Conservation (phyloP, 768 basidiomycete genomes). For the Lentinula lateritia region DNA sequence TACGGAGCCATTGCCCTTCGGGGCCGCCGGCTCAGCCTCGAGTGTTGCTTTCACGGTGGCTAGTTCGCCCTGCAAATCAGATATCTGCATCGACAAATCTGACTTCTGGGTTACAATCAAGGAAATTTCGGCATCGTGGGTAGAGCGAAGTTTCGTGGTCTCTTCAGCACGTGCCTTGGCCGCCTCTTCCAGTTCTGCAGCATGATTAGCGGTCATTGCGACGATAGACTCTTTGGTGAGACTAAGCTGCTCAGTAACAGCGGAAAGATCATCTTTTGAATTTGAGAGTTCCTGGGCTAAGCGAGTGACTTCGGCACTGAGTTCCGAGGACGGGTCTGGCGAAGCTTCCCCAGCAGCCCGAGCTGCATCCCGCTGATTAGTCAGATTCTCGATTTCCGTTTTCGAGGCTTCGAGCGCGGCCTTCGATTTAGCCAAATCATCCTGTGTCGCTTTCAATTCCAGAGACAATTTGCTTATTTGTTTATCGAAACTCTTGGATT, state of each 20-base stretch:
- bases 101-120: conserved; percentile 55
- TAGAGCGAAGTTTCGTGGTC: conserved; percentile 51
- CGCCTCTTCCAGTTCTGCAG: conserved; percentile 69
- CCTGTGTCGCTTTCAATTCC: conserved; percentile 80
- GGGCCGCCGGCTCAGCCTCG: conserved; percentile 40
- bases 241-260: conserved; percentile 58
- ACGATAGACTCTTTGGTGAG: conserved; percentile 67
- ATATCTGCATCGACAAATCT: conserved; percentile 54
- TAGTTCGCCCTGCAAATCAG: conserved; percentile 76
- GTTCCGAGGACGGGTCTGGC: conserved; percentile 13
- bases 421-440: conserved; percentile 78
- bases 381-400: conserved; percentile 51
- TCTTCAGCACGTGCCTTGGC: conserved; percentile 69
- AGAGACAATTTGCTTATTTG: conserved; percentile 54
- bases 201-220: conserved; percentile 66
- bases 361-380: conserved; percentile 61
- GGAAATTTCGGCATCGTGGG: conserved; percentile 57
- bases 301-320: conserved; percentile 45
- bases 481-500: conserved; percentile 56
- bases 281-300: conserved; percentile 54
- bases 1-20: conserved; percentile 50
- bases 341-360: conserved; percentile 37
- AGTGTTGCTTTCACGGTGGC: conserved; percentile 56
- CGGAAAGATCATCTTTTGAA: conserved; percentile 65
- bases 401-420: conserved; percentile 44